Evolutionary conservation across 768 basidiomycete genomes (phyloP).

Genomic region (Boletus subparvulus): DNA sequence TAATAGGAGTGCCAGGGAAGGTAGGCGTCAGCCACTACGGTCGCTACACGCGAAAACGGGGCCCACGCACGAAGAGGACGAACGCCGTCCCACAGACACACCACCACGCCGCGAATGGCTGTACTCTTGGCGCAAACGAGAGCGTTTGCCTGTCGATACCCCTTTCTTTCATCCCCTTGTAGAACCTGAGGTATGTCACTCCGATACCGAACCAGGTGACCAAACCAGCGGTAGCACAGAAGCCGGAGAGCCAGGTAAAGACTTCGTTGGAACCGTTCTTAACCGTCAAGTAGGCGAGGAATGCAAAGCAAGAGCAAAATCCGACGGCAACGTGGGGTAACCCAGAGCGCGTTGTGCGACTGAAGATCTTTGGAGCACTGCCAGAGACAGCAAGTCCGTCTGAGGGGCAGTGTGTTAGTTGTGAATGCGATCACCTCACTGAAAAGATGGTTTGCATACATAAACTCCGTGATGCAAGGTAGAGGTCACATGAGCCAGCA

Average conservation of each 20-base stretch:
- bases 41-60: not conserved
- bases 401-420: slow-evolving; percentile 32
- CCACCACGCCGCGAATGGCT: slow-evolving; percentile 43
- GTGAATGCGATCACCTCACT: not conserved
- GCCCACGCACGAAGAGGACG: slow-evolving; percentile 35
- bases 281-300: slow-evolving; percentile 43
- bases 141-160: slow-evolving; percentile 47
- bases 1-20: not conserved
- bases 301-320: slow-evolving; percentile 29
- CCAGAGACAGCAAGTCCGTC: too few species aligned
- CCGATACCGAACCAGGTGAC: slow-evolving; percentile 46
- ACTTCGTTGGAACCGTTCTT: slow-evolving; percentile 34
- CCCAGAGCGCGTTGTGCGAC: slow-evolving; percentile 37
- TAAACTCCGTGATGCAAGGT: too few species aligned
- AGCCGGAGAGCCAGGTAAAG: slow-evolving; percentile 42
- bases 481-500: not conserved
- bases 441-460: not conserved
- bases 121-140: slow-evolving; percentile 43
- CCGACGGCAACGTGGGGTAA: slow-evolving; percentile 45
- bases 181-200: slow-evolving; percentile 47
- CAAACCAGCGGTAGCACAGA: too few species aligned
- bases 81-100: slow-evolving; percentile 26
- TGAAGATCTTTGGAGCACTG: too few species aligned
- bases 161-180: slow-evolving; percentile 45
- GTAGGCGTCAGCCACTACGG: not conserved